These are phyloP conservation scores for Neurospora sp. DNA, from an alignment of 2,329 filamentous ascomycete genomes.

Conservation along the genomic window DNA sequence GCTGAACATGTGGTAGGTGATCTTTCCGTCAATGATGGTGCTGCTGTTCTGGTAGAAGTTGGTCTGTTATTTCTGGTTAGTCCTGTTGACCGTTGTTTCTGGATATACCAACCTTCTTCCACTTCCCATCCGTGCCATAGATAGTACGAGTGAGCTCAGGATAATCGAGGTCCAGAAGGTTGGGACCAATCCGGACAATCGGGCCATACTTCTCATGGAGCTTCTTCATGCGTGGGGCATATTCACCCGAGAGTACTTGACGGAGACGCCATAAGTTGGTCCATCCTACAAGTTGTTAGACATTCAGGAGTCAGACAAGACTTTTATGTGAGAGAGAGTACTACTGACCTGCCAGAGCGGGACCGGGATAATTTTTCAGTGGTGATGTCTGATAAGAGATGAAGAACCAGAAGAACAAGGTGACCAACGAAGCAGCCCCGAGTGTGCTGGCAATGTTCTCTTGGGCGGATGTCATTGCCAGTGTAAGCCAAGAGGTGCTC, in stretches of 20 bases:
- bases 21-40: no score
- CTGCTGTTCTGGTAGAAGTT: no score
- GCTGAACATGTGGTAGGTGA: no score
- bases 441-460: neutral
- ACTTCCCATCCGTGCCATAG: no score
- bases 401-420: neutral
- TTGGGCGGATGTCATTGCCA: neutral
- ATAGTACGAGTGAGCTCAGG: no score
- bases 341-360: slow-evolving; percentile 21
- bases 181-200: slow-evolving; percentile 31
- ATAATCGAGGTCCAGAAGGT: slow-evolving; percentile 20
- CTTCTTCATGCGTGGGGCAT: slow-evolving; percentile 20
- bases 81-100: no score
- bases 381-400: slow-evolving; percentile 21
- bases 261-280: slow-evolving; percentile 28
- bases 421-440: neutral
- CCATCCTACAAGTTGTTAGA: slow-evolving; percentile 11
- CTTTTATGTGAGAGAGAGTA: neutral
- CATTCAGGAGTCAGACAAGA: neutral
- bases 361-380: slow-evolving; percentile 24
- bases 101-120: no score
- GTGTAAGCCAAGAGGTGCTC: neutral
- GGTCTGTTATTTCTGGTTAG: no score
- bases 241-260: slow-evolving; percentile 21
- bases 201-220: slow-evolving; percentile 30